Evolutionary conservation across 768 basidiomycete species (phyloP).

Genomic region (Calvatia gigantea): DNA sequence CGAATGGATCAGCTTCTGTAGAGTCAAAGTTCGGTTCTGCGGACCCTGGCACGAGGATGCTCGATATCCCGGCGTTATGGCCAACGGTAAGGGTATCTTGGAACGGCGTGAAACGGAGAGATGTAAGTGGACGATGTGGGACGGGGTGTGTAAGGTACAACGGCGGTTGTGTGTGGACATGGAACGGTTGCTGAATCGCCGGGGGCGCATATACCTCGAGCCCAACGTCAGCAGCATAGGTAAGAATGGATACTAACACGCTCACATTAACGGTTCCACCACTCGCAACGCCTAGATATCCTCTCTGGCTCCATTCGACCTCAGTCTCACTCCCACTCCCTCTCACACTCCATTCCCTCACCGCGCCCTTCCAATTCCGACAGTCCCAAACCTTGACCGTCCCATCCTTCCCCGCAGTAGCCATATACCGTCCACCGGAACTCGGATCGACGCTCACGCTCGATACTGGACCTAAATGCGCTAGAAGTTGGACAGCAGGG

Average conservation of each 20-base stretch:
- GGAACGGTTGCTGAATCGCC: slow-evolving; percentile 55
- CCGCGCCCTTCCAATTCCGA: slow-evolving; percentile 88
- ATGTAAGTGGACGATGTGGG: slow-evolving; percentile 71
- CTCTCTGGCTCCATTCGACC: slow-evolving; percentile 83
- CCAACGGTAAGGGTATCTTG: slow-evolving; percentile 82
- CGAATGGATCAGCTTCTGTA: slow-evolving; percentile 91
- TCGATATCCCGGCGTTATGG: slow-evolving; percentile 75
- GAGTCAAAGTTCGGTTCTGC: slow-evolving; percentile 97
- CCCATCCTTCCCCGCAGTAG: slow-evolving; percentile 84
- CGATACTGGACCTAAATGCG: slow-evolving; percentile 85
- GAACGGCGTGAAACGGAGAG: slow-evolving; percentile 84
- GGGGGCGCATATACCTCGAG: slow-evolving; percentile 75
- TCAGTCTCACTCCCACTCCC: slow-evolving; percentile 56
- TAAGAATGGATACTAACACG: slow-evolving; percentile 4
- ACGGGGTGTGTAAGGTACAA: slow-evolving; percentile 89
- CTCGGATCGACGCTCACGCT: slow-evolving; percentile 83
- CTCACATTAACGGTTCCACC: slow-evolving; percentile 83
- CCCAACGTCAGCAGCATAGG: slow-evolving; percentile 4
- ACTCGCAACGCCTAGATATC: slow-evolving; percentile 75
- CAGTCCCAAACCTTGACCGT: slow-evolving; percentile 96
- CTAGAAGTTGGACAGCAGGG: slow-evolving; percentile 87
- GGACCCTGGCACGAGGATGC: slow-evolving; percentile 84
- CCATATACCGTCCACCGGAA: slow-evolving; percentile 85
- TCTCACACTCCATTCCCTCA: slow-evolving; percentile 73
- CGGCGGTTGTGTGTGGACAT: slow-evolving; percentile 56